Conservation (phyloP, 2,329 filamentous ascomycete genomes). For the Alternaria sp. region DNA sequence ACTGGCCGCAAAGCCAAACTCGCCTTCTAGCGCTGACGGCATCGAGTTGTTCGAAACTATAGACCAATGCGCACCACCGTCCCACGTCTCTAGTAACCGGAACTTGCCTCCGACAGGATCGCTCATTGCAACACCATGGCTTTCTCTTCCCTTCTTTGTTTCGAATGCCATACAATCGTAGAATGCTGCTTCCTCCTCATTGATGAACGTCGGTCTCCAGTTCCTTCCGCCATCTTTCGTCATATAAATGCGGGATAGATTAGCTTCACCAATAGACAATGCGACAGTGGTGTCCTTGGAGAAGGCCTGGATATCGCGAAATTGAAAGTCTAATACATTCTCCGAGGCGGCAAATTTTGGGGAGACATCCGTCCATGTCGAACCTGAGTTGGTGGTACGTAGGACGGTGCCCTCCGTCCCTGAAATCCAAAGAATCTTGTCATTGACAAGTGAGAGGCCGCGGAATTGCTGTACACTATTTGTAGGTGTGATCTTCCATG, state of each 20-base stretch:
- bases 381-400: constrained; percentile 34
- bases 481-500: constrained; percentile 37
- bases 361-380: constrained; percentile 39
- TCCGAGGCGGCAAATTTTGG: constrained; percentile 26
- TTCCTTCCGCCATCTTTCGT: constrained; percentile 34
- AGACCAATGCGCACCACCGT: constrained; percentile 35
- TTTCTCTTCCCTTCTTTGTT: constrained; percentile 13
- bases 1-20: constrained; percentile 39
- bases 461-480: constrained; percentile 41
- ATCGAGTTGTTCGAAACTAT: constrained; percentile 26
- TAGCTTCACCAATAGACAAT: constrained; percentile 39
- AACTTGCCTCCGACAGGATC: constrained; percentile 43
- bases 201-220: constrained; percentile 38
- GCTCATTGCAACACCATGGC: constrained; percentile 39
- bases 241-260: constrained; percentile 36
- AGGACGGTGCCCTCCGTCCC: constrained; percentile 42
- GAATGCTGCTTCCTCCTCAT: constrained; percentile 36
- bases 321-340: constrained; percentile 35
- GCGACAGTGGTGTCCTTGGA: constrained; percentile 30
- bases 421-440: constrained; percentile 34
- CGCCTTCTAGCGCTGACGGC: constrained; percentile 33
- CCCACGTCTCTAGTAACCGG: constrained; percentile 40
- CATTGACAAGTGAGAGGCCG: constrained; percentile 35
- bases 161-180: constrained; percentile 46
- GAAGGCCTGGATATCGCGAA: constrained; percentile 43